These are phyloP conservation scores for Cymbopogon flexuosus DNA, from an alignment of 202 grass and related monocot genomes.

Conservation along the genomic window DNA sequence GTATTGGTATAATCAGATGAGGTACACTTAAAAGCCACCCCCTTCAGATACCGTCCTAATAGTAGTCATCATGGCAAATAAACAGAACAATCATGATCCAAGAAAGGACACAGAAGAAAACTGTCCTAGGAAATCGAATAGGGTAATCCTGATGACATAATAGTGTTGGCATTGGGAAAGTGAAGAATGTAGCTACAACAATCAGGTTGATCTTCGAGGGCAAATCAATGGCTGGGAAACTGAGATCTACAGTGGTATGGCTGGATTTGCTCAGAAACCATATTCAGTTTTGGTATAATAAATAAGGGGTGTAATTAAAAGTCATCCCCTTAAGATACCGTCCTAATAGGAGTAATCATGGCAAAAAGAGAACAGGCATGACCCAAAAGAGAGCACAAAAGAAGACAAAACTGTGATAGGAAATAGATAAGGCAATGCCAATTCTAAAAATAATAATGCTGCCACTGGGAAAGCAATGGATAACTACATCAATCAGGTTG, in stretches of 20 bases:
- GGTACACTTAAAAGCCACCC: neutral
- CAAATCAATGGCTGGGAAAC: too few relatives aligned
- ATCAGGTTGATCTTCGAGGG: too few relatives aligned
- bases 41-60: slow-evolving; percentile 24
- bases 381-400: neutral
- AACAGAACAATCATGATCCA: neutral
- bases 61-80: slow-evolving; percentile 17
- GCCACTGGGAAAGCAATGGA: neutral
- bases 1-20: neutral
- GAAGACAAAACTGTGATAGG: neutral
- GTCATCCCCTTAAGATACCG: slow-evolving; percentile 8
- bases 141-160: neutral
- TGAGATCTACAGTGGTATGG: neutral
- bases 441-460: neutral
- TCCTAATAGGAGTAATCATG: neutral
- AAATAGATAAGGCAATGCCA: neutral
- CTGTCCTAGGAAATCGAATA: neutral
- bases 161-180: neutral
- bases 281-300: slow-evolving; percentile 29
- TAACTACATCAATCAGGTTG: neutral
- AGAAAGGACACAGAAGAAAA: neutral
- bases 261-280: neutral
- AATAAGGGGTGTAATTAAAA: neutral
- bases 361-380: neutral
- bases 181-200: too few relatives aligned